A percentile compares a stretch with the other conserved stretches of the same genome.
These are phyloP conservation scores for Ceraceosorus bombacis DNA, from an alignment of 1,284 basidiomycete species.

Conservation along the genomic window DNA sequence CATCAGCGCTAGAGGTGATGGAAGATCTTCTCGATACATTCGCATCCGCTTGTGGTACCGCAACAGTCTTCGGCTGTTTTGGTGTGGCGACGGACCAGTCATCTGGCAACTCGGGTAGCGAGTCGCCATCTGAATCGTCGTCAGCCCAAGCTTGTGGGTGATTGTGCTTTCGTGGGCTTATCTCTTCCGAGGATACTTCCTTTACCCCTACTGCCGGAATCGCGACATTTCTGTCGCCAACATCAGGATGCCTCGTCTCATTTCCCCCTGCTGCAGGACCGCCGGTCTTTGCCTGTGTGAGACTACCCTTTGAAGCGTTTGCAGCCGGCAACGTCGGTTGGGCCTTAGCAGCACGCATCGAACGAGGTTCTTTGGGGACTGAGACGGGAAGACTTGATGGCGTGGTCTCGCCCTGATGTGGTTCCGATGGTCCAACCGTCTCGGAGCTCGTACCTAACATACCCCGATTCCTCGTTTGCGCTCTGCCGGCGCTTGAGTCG, in stretches of 20 bases:
- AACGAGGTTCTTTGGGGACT: no score
- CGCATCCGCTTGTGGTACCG: not conserved
- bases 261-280: not conserved
- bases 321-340: not conserved
- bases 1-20: not conserved
- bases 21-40: not conserved
- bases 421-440: no score
- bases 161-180: not conserved
- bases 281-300: not conserved
- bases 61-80: not conserved
- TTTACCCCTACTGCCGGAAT: not conserved
- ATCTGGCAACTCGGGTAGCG: conserved; percentile 32
- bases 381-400: no score
- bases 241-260: no score
- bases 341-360: no score
- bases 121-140: conserved; percentile 36
- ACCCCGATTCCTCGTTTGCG: no score
- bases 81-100: conserved; percentile 3
- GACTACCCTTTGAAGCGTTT: not conserved
- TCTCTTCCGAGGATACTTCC: not conserved
- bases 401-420: no score
- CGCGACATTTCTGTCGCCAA: no score
- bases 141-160: conserved; percentile 22
- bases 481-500: no score
- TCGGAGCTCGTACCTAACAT: no score